A percentile compares a stretch with the other conserved stretches of the same genome.
Conservation (phyloP, 2,329 filamentous ascomycete genomes). For the Xylariales sp. region DNA sequence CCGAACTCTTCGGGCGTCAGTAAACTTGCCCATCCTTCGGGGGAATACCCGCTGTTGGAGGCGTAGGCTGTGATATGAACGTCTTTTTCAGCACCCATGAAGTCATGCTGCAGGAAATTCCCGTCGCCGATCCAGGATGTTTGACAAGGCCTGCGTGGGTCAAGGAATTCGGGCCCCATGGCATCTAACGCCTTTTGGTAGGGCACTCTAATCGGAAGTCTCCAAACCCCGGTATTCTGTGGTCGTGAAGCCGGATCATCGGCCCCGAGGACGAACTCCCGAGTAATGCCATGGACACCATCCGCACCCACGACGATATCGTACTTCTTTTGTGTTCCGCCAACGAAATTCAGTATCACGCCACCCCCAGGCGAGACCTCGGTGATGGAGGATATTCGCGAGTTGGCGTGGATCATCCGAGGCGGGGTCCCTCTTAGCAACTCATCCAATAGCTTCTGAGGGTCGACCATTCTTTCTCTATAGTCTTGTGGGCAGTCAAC, state of each 20-base stretch:
- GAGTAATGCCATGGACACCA: constrained; percentile 42
- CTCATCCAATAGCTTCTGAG: constrained; percentile 46
- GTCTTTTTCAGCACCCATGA: constrained; percentile 45
- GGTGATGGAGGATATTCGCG: constrained; percentile 43
- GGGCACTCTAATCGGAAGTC: constrained; percentile 45
- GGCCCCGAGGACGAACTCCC: constrained; percentile 44
- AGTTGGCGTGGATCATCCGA: constrained; percentile 44
- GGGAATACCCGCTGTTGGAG: constrained; percentile 18
- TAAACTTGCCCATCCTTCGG: constrained; percentile 45
- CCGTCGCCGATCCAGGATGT: constrained; percentile 48
- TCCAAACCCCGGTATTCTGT: constrained; percentile 46
- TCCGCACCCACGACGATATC: constrained; percentile 49
- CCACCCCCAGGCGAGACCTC: constrained; percentile 37
- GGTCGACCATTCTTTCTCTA: constrained; percentile 42
- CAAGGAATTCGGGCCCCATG: constrained; percentile 46
- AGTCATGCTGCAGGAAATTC: constrained; percentile 42
- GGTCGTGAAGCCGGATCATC: constrained; percentile 40
- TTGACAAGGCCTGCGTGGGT: constrained; percentile 43
- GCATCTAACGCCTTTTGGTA: constrained; percentile 42
- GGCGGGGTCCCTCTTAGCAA: constrained; percentile 44
- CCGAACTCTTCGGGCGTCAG: constrained; percentile 50
- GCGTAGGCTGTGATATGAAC: constrained; percentile 46
- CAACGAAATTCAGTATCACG: constrained; percentile 42
- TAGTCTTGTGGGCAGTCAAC: constrained; percentile 33
- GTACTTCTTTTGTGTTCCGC: constrained; percentile 47